These are phyloP conservation scores for Penicillium crystallinum DNA, from an alignment of 495 filamentous ascomycete species.

Conservation along the genomic window DNA sequence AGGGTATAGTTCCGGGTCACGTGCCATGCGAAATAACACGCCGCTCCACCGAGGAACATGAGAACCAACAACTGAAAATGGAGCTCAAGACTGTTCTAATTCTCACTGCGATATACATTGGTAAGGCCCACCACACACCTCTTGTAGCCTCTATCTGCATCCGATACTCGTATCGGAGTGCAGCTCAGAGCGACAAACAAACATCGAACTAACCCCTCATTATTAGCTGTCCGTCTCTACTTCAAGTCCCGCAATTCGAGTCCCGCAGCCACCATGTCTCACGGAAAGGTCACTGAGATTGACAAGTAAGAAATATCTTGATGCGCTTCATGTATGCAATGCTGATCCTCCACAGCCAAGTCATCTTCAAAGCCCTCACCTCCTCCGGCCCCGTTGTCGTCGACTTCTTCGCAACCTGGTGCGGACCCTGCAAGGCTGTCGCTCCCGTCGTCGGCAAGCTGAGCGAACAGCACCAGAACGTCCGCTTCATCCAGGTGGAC, in stretches of 20 bases:
- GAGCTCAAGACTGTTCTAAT: slow-evolving; percentile 21
- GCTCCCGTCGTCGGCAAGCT: slow-evolving; percentile 25
- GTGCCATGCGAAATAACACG: background rate
- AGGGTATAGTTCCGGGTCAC: slow-evolving; percentile 3
- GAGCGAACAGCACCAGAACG: slow-evolving; percentile 41
- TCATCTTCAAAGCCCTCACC: slow-evolving; percentile 27
- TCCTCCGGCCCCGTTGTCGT: slow-evolving; percentile 23
- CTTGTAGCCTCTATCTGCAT: background rate
- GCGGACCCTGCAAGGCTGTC: slow-evolving; percentile 25
- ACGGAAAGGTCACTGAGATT: slow-evolving; percentile 26
- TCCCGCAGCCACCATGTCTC: slow-evolving; percentile 16
- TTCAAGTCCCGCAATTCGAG: slow-evolving; percentile 10
- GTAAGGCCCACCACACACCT: slow-evolving; percentile 4
- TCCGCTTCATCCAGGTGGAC: slow-evolving; percentile 80
- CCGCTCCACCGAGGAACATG: background rate
- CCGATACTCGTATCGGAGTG: too few relatives aligned
- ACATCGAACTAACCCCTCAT: slow-evolving; percentile 7
- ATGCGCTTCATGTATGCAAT: background rate
- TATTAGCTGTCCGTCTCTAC: slow-evolving; percentile 17
- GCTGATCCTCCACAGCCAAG: slow-evolving; percentile 20
- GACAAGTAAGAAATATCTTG: slow-evolving; percentile 21
- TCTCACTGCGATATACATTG: slow-evolving; percentile 16
- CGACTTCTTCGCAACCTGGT: slow-evolving; percentile 31
- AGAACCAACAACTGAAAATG: slow-evolving; percentile 7
- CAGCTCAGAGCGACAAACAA: background rate